Evolutionary conservation across 495 filamentous ascomycete genomes (phyloP).

Genomic region (Amphirosellinia nigrospora): DNA sequence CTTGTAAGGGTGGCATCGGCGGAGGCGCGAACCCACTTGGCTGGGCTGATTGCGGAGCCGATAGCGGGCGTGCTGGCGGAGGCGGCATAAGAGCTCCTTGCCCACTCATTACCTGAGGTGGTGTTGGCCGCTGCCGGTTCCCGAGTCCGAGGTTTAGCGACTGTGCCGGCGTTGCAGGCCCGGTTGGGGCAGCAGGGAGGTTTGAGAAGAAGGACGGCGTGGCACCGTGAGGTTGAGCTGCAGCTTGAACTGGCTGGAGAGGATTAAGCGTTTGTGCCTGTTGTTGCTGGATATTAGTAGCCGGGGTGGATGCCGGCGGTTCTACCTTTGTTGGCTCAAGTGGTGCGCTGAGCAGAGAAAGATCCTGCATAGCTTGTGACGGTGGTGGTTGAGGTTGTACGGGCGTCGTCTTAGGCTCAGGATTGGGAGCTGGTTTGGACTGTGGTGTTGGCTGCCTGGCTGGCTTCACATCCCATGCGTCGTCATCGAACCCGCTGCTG

Average conservation of each 20-base stretch:
- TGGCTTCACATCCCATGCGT: slow-evolving; percentile 98
- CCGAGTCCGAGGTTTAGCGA: slow-evolving; percentile 49
- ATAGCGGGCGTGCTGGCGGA: slow-evolving; percentile 81
- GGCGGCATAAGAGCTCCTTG: slow-evolving; percentile 72
- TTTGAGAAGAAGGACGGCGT: slow-evolving; percentile 57
- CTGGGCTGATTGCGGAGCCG: slow-evolving; percentile 85
- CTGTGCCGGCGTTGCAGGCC: slow-evolving; percentile 29
- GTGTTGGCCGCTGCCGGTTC: slow-evolving; percentile 73
- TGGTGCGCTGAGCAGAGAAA: slow-evolving; percentile 77
- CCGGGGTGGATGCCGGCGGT: slow-evolving; percentile 48
- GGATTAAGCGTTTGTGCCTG: slow-evolving; percentile 46
- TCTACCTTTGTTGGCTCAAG: slow-evolving; percentile 74
- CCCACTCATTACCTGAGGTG: slow-evolving; percentile 64
- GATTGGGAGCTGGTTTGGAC: slow-evolving; percentile 34
- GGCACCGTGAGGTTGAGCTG: slow-evolving; percentile 59
- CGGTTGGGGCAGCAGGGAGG: slow-evolving; percentile 42
- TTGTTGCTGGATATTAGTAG: slow-evolving; percentile 49
- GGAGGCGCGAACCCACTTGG: slow-evolving; percentile 72
- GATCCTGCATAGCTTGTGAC: slow-evolving; percentile 76
- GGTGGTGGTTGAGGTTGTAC: slow-evolving; percentile 57
- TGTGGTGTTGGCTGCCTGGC: slow-evolving; percentile 63
- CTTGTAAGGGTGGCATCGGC: slow-evolving; percentile 73
- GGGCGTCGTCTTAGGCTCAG: slow-evolving; percentile 42
- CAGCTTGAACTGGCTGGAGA: slow-evolving; percentile 57
- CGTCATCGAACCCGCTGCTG: slow-evolving; percentile 83